phyloP scores from a whole-genome alignment of 1,284 basidiomycete species.

The Heterobasidion occidentale region DNA sequence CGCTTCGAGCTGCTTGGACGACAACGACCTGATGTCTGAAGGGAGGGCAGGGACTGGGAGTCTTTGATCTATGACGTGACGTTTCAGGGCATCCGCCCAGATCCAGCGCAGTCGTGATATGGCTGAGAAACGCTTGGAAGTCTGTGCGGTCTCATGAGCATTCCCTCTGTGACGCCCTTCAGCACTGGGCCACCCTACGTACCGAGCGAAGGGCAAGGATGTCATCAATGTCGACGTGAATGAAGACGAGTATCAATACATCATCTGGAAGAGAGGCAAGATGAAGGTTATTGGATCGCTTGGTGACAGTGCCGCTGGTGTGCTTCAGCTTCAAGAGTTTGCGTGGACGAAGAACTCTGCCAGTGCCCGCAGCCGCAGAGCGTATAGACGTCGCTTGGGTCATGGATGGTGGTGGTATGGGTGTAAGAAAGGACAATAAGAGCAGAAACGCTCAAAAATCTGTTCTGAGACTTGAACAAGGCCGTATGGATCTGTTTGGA shows the following conservation, averaged over 20 bases:
- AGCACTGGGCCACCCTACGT: conserved; percentile 8
- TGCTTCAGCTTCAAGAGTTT: neutral
- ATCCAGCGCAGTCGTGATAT: conserved; percentile 29
- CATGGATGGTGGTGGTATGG: neutral
- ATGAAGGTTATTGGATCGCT: neutral
- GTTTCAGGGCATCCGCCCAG: conserved; percentile 27
- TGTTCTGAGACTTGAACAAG: too few relatives aligned
- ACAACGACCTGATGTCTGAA: conserved; percentile 20
- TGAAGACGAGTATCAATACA: conserved; percentile 25
- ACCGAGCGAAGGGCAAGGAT: conserved; percentile 27
- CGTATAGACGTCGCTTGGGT: neutral
- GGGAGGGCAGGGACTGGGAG: conserved; percentile 24
- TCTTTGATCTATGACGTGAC: conserved; percentile 24
- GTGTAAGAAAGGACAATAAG: neutral
- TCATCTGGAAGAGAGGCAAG: conserved; percentile 24
- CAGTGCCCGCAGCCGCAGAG: neutral
- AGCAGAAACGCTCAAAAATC: too few relatives aligned
- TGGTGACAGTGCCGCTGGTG: neutral
- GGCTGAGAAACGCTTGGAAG: conserved; percentile 21
- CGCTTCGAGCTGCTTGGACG: conserved; percentile 27
- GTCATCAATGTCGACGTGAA: conserved; percentile 23
- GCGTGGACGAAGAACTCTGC: neutral
- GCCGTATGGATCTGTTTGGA: too few relatives aligned
- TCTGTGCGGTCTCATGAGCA: conserved; percentile 13
- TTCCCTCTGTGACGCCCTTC: neutral